These are phyloP conservation scores for Daldinia vernicosa DNA, from an alignment of 495 filamentous ascomycete species.

Conservation along the genomic window DNA sequence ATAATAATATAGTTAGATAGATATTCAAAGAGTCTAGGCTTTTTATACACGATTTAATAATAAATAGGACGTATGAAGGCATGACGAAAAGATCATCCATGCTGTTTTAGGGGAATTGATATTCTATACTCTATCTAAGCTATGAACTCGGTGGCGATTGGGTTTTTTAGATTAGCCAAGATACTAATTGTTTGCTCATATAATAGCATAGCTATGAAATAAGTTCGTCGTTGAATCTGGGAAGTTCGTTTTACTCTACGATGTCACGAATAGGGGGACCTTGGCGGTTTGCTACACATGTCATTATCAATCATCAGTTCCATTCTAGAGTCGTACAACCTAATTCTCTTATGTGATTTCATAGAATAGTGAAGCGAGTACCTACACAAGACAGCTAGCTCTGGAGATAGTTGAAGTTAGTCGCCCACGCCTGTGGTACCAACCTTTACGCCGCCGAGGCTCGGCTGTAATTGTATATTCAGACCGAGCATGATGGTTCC, in stretches of 20 bases:
- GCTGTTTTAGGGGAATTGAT: too few species aligned
- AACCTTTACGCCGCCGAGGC: constrained; percentile 16
- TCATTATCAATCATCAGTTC: neutral
- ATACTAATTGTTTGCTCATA: neutral
- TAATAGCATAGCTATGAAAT: neutral
- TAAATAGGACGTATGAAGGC: too few species aligned
- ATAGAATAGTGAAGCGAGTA: neutral
- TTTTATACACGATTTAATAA: too few species aligned
- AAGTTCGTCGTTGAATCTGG: neutral
- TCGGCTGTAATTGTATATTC: constrained; percentile 3
- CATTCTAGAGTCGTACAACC: neutral
- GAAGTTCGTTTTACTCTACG: neutral
- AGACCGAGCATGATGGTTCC: constrained; percentile 17
- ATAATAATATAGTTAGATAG: too few species aligned
- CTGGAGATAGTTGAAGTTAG: constrained; percentile 1
- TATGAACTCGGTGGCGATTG: neutral
- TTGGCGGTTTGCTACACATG: neutral
- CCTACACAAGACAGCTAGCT: neutral
- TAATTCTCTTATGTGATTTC: neutral
- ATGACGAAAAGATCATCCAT: too few species aligned
- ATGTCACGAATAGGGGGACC: neutral
- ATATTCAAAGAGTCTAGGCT: too few species aligned
- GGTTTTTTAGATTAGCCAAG: neutral
- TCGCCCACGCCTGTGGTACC: constrained; percentile 8
- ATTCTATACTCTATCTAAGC: neutral